These are phyloP conservation scores for Neurospora crassa DNA, from an alignment of 2,329 filamentous ascomycete genomes.

Conservation along the genomic window DNA sequence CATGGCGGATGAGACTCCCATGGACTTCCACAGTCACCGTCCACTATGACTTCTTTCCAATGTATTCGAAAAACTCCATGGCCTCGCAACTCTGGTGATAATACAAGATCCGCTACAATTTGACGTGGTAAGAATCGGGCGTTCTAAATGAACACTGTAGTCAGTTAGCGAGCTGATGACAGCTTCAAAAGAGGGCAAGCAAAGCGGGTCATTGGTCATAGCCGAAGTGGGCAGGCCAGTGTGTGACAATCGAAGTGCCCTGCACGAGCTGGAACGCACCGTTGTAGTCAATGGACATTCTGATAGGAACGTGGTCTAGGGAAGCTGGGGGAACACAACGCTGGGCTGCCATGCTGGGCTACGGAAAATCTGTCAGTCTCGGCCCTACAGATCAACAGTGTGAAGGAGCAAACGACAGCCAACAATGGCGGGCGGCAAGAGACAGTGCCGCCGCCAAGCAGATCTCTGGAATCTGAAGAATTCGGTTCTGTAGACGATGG, in stretches of 20 bases:
- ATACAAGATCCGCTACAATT: neutral
- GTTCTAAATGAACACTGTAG: neutral
- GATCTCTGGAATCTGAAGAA: neutral
- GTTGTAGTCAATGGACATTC: neutral
- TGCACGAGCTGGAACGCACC: neutral
- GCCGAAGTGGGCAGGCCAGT: neutral
- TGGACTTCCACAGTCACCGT: neutral
- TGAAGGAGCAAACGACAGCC: neutral
- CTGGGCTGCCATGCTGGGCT: neutral
- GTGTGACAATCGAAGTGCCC: neutral
- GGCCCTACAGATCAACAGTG: neutral
- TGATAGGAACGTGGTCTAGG: neutral
- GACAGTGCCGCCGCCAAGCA: neutral
- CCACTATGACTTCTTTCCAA: neutral
- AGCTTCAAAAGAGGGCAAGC: neutral
- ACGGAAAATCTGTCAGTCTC: neutral
- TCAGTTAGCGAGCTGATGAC: neutral
- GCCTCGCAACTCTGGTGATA: neutral
- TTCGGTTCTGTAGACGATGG: neutral
- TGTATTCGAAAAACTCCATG: neutral
- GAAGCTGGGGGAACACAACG: neutral
- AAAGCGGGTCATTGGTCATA: neutral
- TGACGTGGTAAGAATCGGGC: neutral
- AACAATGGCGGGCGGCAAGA: neutral
- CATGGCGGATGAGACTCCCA: neutral